Percentiles rank a stretch among this genome's conserved stretches.
phyloP scores from a whole-genome alignment of 176 grass and related monocot species.

The Rhynchospora pubera region DNA sequence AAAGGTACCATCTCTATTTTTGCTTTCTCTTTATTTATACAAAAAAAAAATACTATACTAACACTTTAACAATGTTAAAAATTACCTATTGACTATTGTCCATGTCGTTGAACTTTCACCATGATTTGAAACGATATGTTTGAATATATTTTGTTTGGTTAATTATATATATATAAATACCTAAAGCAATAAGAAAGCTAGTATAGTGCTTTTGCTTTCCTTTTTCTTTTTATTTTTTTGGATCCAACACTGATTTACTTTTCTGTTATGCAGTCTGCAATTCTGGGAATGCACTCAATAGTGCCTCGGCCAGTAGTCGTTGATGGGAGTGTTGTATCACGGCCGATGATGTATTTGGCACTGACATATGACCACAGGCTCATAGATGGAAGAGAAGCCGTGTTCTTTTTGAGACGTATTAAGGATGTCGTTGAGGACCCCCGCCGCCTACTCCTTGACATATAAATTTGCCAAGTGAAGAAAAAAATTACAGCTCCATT shows the following conservation, averaged over 20 bases:
- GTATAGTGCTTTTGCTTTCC: too few relatives aligned
- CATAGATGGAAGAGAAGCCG: conserved; percentile 64
- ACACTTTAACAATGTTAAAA: neutral
- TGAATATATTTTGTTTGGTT: too few relatives aligned
- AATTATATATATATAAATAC: too few relatives aligned
- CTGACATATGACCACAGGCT: conserved; percentile 74
- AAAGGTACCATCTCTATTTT: neutral
- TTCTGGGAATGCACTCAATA: conserved; percentile 74
- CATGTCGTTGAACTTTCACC: neutral
- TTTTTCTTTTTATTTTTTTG: too few relatives aligned
- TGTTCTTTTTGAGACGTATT: conserved; percentile 60
- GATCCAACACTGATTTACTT: too few relatives aligned
- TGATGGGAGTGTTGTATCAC: conserved; percentile 40
- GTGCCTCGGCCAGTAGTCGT: conserved; percentile 45
- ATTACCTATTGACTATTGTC: neutral
- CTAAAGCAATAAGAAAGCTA: too few relatives aligned
- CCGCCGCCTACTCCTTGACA: conserved; percentile 55
- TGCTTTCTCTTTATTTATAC: neutral
- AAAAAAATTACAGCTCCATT: neutral
- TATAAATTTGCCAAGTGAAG: conserved; percentile 28
- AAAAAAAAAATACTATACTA: neutral
- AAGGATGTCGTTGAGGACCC: conserved; percentile 76
- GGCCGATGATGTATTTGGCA: conserved; percentile 69
- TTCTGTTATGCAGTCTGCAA: conserved; percentile 51
- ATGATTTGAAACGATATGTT: neutral